Percentiles rank a stretch among this genome's conserved stretches.
Conservation (phyloP, 2,329 filamentous ascomycete genomes). For the Tolypocladium pustulatum region DNA sequence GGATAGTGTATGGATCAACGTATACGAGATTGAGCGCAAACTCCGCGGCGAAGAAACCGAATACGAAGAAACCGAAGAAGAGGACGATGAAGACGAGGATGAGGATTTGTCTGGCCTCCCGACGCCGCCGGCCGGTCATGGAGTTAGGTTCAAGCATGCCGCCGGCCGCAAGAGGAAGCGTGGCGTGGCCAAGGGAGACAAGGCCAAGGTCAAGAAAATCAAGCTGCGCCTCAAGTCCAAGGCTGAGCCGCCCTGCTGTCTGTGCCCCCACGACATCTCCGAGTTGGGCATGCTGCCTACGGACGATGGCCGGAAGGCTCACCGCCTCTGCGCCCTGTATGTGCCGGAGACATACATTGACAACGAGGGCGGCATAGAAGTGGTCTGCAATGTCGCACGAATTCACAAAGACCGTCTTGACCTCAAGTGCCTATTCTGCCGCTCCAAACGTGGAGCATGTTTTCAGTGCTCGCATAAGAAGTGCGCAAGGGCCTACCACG, state of each 20-base stretch:
- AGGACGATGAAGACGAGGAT: conserved; percentile 52
- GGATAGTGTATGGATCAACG: conserved; percentile 97
- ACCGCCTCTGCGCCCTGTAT: conserved; percentile 81
- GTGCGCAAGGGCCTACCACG: conserved; percentile 86
- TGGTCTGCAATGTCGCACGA: conserved; percentile 65
- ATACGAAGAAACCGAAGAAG: conserved; percentile 62
- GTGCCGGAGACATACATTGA: conserved; percentile 87
- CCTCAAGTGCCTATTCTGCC: conserved; percentile 90
- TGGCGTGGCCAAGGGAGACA: conserved; percentile 21
- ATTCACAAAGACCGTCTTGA: conserved; percentile 82
- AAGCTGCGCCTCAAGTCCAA: conserved; percentile 65
- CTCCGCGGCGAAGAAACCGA: conserved; percentile 81
- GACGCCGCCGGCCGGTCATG: conserved; percentile 67
- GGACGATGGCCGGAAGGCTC: conserved; percentile 77
- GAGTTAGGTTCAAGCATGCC: conserved; percentile 51
- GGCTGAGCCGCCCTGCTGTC: conserved; percentile 69
- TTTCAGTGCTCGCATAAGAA: conserved; percentile 96
- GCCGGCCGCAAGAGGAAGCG: conserved; percentile 51
- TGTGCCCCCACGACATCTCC: conserved; percentile 85
- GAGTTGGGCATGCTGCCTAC: conserved; percentile 76
- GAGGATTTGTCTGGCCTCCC: conserved; percentile 59
- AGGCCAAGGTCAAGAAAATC: conserved; percentile 64
- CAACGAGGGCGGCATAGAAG: conserved; percentile 57
- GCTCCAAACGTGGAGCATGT: conserved; percentile 88
- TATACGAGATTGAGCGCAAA: conserved; percentile 91